Conservation (phyloP, 2,329 filamentous ascomycete genomes). For the Botrytis byssoidea region DNA sequence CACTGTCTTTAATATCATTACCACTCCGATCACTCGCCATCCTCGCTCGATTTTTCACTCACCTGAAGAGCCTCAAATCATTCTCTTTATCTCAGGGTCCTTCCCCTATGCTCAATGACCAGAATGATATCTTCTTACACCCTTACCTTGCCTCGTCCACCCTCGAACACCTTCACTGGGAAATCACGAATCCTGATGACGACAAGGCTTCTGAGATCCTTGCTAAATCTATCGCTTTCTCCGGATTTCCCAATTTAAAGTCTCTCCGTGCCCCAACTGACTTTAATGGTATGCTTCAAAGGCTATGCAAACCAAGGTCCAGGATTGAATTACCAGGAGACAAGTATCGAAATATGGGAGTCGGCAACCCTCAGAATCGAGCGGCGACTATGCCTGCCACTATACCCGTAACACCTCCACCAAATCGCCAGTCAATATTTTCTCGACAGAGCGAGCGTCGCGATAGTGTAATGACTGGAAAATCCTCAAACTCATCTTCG, state of each 20-base stretch:
- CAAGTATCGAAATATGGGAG: conserved; percentile 31
- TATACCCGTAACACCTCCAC: conserved; percentile 21
- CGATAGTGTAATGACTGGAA: conserved; percentile 14
- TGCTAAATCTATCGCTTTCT: conserved; percentile 58
- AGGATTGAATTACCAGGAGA: conserved; percentile 35
- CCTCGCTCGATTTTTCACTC: conserved; percentile 57
- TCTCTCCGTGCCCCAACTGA: conserved; percentile 65
- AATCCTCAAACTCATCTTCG: conserved; percentile 5
- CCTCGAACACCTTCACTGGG: conserved; percentile 60
- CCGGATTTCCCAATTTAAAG: conserved; percentile 61
- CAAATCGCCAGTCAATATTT: conserved; percentile 23
- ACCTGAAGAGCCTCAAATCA: conserved; percentile 48
- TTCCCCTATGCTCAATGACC: conserved; percentile 54
- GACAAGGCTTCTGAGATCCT: conserved; percentile 60
- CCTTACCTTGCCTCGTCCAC: conserved; percentile 59
- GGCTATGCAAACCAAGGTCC: conserved; percentile 54
- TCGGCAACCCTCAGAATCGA: conserved; percentile 29
- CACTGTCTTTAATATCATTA: conserved; percentile 55
- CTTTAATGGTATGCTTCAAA: conserved; percentile 66
- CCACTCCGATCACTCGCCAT: conserved; percentile 56
- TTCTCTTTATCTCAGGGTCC: conserved; percentile 56
- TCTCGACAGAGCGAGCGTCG: conserved; percentile 7
- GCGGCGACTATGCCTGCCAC: conserved; percentile 26
- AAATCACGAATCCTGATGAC: conserved; percentile 46
- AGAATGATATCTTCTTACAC: conserved; percentile 60